These are phyloP conservation scores for Tympanopsis confertula DNA, from an alignment of 2,329 filamentous ascomycete species.

Conservation along the genomic window DNA sequence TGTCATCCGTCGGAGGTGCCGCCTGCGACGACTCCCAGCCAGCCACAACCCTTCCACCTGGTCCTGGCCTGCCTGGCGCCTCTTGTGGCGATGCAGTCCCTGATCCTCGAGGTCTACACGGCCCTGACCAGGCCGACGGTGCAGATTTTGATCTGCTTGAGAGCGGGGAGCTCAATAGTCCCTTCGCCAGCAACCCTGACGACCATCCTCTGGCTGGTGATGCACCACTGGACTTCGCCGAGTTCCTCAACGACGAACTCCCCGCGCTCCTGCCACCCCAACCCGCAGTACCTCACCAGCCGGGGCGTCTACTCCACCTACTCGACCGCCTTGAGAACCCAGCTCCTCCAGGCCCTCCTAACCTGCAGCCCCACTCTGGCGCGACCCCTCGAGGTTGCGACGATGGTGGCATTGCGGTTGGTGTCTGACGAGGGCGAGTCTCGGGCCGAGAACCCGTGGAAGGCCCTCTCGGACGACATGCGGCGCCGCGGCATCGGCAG, in stretches of 20 bases:
- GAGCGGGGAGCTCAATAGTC: constrained; percentile 63
- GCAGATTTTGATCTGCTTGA: constrained; percentile 68
- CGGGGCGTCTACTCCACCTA: constrained; percentile 39
- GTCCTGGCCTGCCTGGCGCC: constrained; percentile 30
- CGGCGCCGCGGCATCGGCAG: constrained; percentile 7
- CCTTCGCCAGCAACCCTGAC: constrained; percentile 55
- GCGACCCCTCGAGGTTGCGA: constrained; percentile 65
- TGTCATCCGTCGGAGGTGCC: constrained; percentile 76
- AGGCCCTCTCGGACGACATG: constrained; percentile 16
- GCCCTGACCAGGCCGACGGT: constrained; percentile 55
- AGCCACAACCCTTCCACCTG: constrained; percentile 20
- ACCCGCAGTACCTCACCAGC: constrained; percentile 33
- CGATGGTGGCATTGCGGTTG: constrained; percentile 63
- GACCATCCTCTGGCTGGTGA: constrained; percentile 57
- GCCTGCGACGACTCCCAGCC: constrained; percentile 22
- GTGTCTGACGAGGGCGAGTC: constrained; percentile 44
- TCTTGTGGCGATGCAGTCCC: constrained; percentile 25
- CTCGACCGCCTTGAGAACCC: constrained; percentile 47
- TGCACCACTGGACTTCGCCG: constrained; percentile 38
- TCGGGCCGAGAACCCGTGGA: constrained; percentile 25
- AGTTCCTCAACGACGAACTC: constrained; percentile 43
- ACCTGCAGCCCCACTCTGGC: constrained; percentile 64
- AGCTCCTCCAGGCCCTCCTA: constrained; percentile 52
- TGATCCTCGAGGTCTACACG: constrained; percentile 42
- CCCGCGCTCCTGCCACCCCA: constrained; percentile 31